Percentiles rank a stretch among this genome's conserved stretches.
Conservation (phyloP, 164 flowering plant species). For the Sedum album region DNA sequence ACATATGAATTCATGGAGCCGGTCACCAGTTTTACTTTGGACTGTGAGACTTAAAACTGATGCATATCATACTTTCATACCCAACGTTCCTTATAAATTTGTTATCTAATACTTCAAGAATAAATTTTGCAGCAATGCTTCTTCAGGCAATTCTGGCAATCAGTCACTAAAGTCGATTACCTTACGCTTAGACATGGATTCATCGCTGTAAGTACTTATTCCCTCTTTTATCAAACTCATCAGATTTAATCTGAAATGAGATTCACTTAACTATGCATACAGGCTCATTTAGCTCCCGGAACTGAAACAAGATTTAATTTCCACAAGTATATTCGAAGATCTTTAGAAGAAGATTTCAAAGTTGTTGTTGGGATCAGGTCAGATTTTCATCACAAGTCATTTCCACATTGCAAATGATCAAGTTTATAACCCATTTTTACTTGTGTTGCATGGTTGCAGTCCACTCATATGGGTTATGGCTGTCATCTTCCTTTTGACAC, state of each 20-base stretch:
- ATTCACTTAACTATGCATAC: conserved; percentile 5
- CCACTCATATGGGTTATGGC: conserved; percentile 66
- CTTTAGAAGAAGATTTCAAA: conserved; percentile 85
- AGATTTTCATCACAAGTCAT: not conserved
- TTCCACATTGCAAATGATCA: not conserved
- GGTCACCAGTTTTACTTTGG: conserved; percentile 15
- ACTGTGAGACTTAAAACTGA: not conserved
- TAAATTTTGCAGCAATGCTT: conserved; percentile 36
- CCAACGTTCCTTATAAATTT: not conserved
- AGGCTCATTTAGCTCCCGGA: conserved; percentile 54
- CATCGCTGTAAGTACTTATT: conserved; percentile 25
- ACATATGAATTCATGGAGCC: conserved; percentile 42
- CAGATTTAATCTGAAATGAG: not conserved
- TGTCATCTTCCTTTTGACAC: conserved; percentile 51
- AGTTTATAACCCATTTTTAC: not conserved
- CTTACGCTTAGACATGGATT: conserved; percentile 52
- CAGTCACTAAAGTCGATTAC: conserved; percentile 49
- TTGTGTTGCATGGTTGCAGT: conserved; percentile 22
- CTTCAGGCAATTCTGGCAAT: conserved; percentile 45
- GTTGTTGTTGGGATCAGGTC: conserved; percentile 79
- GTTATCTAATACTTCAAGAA: not conserved
- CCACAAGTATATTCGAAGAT: conserved; percentile 42
- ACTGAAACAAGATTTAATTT: conserved; percentile 39
- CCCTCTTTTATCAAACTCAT: not conserved
- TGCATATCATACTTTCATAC: too few species aligned